Percentiles rank a stretch among this genome's conserved stretches.
These are phyloP conservation scores for Urostyla sp. DNA, from an alignment of 73 alveolate species.

Conservation along the genomic window DNA sequence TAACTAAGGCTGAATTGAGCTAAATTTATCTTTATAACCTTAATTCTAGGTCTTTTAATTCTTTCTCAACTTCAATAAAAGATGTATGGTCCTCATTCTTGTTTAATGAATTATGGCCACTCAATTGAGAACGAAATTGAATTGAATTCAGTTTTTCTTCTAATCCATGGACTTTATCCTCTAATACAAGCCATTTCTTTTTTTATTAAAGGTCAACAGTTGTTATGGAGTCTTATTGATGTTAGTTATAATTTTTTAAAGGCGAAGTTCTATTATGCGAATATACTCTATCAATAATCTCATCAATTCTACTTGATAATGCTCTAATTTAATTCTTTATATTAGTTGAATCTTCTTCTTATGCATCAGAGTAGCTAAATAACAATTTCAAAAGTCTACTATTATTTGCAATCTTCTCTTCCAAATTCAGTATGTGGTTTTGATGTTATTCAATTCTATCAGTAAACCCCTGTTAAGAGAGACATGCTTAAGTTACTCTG, in stretches of 20 bases:
- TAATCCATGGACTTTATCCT: slow-evolving; percentile 12
- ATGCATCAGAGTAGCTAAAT: slow-evolving; percentile 53
- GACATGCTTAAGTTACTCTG: slow-evolving; percentile 60
- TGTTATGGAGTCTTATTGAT: too few relatives aligned
- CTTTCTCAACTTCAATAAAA: too few relatives aligned
- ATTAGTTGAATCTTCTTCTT: slow-evolving; percentile 59
- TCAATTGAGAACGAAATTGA: too few relatives aligned
- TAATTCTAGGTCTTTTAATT: too few relatives aligned
- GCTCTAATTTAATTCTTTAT: not conserved
- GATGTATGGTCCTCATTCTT: too few relatives aligned
- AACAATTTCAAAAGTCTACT: slow-evolving; percentile 58
- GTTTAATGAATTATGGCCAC: too few relatives aligned
- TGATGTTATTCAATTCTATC: slow-evolving; percentile 61
- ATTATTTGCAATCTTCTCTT: slow-evolving; percentile 55
- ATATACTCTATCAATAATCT: too few relatives aligned
- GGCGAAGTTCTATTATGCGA: too few relatives aligned
- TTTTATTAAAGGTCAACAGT: not conserved
- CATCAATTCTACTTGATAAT: slow-evolving; percentile 14
- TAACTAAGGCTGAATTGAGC: too few relatives aligned
- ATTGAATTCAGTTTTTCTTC: slow-evolving; percentile 13
- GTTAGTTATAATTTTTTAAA: too few relatives aligned
- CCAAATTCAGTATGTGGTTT: slow-evolving; percentile 38
- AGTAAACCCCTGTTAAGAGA: slow-evolving; percentile 55
- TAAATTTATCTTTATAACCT: too few relatives aligned
- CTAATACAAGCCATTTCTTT: not conserved